These are phyloP conservation scores for Myriosclerotinia curreyana DNA, from an alignment of 2,329 filamentous ascomycete genomes.

Conservation along the genomic window DNA sequence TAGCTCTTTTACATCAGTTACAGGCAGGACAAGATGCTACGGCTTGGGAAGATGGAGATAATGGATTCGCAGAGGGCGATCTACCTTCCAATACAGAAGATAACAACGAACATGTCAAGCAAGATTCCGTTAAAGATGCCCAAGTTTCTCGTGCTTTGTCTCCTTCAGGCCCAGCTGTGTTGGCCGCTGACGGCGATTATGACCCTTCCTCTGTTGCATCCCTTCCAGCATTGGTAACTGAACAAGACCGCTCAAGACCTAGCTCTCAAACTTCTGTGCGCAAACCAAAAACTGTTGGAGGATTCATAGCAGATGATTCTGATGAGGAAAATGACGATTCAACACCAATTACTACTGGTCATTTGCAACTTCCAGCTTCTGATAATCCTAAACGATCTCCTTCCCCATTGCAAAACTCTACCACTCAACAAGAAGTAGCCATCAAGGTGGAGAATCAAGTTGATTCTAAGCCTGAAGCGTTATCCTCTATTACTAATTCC, in stretches of 20 bases:
- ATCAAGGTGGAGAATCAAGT: slow-evolving; percentile 34
- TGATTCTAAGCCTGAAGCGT: slow-evolving; percentile 32
- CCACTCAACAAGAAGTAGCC: slow-evolving; percentile 34
- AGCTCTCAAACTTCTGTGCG: slow-evolving; percentile 38
- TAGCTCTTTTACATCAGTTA: slow-evolving; percentile 41
- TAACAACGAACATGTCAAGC: slow-evolving; percentile 40
- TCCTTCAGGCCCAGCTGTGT: slow-evolving; percentile 37
- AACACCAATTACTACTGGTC: slow-evolving; percentile 29
- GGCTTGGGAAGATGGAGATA: slow-evolving; percentile 36
- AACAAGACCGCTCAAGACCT: slow-evolving; percentile 36
- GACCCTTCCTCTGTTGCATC: slow-evolving; percentile 38
- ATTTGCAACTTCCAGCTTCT: slow-evolving; percentile 33
- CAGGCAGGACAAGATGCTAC: slow-evolving; percentile 39
- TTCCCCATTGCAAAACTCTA: slow-evolving; percentile 37
- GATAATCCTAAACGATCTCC: slow-evolving; percentile 35
- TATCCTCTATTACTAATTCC: slow-evolving; percentile 31
- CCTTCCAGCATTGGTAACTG: slow-evolving; percentile 35
- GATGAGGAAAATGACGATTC: slow-evolving; percentile 39
- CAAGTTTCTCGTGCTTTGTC: slow-evolving; percentile 41
- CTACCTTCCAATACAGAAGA: slow-evolving; percentile 40
- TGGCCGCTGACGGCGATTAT: slow-evolving; percentile 39
- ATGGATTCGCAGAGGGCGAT: slow-evolving; percentile 35
- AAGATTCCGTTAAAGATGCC: slow-evolving; percentile 41
- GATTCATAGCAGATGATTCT: slow-evolving; percentile 41
- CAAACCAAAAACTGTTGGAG: slow-evolving; percentile 39